Conservation (phyloP, 2,329 filamentous ascomycete genomes). For the Cladosporium austrohemisphaericum region DNA sequence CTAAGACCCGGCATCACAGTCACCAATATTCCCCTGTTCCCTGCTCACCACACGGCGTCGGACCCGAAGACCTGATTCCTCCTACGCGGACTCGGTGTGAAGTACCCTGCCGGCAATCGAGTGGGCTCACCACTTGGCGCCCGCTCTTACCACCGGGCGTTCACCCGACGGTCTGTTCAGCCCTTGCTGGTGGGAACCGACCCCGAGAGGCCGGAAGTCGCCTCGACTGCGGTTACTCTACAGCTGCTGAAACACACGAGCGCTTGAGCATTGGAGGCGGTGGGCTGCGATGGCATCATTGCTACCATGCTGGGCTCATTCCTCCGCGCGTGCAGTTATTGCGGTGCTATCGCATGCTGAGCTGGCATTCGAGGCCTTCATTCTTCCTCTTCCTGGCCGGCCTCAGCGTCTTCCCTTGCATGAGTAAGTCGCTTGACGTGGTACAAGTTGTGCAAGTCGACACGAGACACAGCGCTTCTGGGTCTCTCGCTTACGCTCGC, state of each 20-base stretch:
- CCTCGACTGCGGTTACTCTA: neutral
- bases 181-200: too few species aligned
- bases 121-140: neutral
- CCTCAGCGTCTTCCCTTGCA: too few species aligned
- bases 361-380: too few species aligned
- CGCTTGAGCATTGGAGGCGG: neutral
- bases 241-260: constrained; percentile 1
- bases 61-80: too few species aligned
- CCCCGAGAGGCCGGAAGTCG: neutral
- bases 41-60: neutral
- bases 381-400: too few species aligned
- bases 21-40: constrained; percentile 4
- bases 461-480: neutral
- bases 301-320: too few species aligned
- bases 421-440: too few species aligned
- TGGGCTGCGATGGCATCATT: neutral
- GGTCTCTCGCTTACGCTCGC: neutral
- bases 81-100: too few species aligned
- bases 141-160: neutral
- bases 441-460: neutral
- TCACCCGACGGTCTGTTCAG: too few species aligned
- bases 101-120: constrained; percentile 6
- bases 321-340: too few species aligned
- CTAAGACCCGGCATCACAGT: too few species aligned
- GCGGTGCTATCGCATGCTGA: too few species aligned